Conservation (phyloP, 805 yeast genomes). For the Candida sonorensis region DNA sequence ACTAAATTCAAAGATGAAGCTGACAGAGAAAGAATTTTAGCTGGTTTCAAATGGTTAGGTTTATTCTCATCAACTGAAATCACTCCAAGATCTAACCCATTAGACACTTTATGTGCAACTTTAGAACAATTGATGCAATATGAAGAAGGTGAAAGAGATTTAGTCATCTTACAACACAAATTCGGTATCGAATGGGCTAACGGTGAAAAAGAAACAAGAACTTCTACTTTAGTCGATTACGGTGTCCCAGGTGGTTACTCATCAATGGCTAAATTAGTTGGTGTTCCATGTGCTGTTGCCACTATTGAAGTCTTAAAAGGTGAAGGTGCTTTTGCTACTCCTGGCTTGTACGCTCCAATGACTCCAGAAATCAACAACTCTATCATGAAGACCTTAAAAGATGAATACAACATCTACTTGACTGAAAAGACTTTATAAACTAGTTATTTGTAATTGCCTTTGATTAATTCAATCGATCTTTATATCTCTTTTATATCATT, state of each 20-base stretch:
- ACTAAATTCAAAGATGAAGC: slow-evolving; percentile 75
- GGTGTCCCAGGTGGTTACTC: slow-evolving; percentile 92
- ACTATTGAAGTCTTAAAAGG: slow-evolving; percentile 81
- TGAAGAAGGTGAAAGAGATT: slow-evolving; percentile 91
- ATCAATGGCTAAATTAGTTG: slow-evolving; percentile 97
- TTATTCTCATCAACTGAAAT: slow-evolving; percentile 70
- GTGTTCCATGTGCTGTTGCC: slow-evolving; percentile 98
- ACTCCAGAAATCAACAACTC: slow-evolving; percentile 86
- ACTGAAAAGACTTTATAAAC: slow-evolving; percentile 72
- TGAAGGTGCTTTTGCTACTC: slow-evolving; percentile 65
- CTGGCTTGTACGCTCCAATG: slow-evolving; percentile 92
- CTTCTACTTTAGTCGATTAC: slow-evolving; percentile 90
- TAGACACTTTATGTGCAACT: slow-evolving; percentile 95
- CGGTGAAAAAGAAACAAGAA: slow-evolving; percentile 84
- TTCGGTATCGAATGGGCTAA: slow-evolving; percentile 96
- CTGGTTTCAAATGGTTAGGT: slow-evolving; percentile 93
- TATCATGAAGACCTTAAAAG: slow-evolving; percentile 85
- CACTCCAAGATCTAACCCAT: slow-evolving; percentile 87
- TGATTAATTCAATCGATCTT: too few relatives aligned
- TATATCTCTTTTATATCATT: too few relatives aligned
- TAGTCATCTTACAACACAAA: slow-evolving; percentile 94
- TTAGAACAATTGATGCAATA: slow-evolving; percentile 94
- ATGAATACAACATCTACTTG: slow-evolving; percentile 79
- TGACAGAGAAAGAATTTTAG: slow-evolving; percentile 79
- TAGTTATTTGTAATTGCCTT: too few relatives aligned